Evolutionary conservation across 2,329 filamentous ascomycete species (phyloP), one percentile per base, ranked within the genome.

Genomic region (Microcyclosporella mali): DNA sequence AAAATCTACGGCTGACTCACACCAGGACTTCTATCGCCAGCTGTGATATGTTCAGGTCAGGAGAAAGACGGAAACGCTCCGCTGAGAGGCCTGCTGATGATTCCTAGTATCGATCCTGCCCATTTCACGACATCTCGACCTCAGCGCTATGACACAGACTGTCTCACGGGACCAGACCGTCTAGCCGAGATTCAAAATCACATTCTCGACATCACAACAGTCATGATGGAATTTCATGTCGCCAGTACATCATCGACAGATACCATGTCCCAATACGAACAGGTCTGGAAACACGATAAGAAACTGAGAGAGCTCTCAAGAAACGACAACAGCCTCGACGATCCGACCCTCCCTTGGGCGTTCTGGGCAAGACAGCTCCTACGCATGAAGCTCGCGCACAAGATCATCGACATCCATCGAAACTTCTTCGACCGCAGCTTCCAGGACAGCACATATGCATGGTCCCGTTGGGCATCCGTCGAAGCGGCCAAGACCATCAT

Each of bases 371-470:
- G 19, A 18, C n/a, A 32, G 11, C 31, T 37, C 6, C 16, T 30
- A 10, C 25, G 18, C 10, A 30, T 42, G 30, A 28, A 33, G 2
- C 31, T 17, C 16, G 32, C 28, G 3, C 40, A 43, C 36, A 47
- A 47, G 29, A 30, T 30, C n/a, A 47, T 47, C 17, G 43, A 39
- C 27, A n/a, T 43, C 10, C 40, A 47, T 14, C 30, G 44, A 18
- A 27, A 37, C 19, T 40, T 43, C 19, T 31, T 47, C 2, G 40
- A 31, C 11, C 35, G 29, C 18, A 43, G 40, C 15, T 40, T 47
- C 9, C 30, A 40, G 7, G 36, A 47, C 29, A 19, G 30, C 16
- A 15, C 35, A 7, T 47, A 35, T 15, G 25, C 40, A 11, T 46
- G 31, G 31, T 40, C 44, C 17, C 21, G 44, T 6, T 47, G 40